These are phyloP conservation scores for Scheffersomyces amazonensis DNA, from an alignment of 805 yeast species.

Conservation along the genomic window DNA sequence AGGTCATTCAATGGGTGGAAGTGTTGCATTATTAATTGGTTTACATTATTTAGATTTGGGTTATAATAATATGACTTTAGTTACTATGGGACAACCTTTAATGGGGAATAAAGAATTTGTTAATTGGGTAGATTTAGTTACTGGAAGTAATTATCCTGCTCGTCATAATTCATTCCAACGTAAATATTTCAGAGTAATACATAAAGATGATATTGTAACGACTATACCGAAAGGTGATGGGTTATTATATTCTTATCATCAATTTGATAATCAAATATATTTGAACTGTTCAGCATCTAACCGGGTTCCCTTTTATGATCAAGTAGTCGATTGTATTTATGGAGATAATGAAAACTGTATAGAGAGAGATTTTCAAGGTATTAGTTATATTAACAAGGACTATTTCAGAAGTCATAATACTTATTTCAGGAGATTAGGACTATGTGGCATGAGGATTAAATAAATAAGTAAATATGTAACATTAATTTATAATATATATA, in stretches of 20 bases:
- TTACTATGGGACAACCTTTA: constrained; percentile 46
- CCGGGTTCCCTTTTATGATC: constrained; percentile 19
- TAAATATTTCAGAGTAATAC: constrained; percentile 23
- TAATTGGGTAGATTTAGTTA: constrained; percentile 29
- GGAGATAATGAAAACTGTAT: constrained; percentile 29
- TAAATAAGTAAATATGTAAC: neutral
- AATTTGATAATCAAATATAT: constrained; percentile 38
- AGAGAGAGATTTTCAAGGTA: constrained; percentile 20
- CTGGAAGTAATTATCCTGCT: constrained; percentile 25
- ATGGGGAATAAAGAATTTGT: constrained; percentile 39
- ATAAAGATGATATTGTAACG: constrained; percentile 21
- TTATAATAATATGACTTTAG: constrained; percentile 24
- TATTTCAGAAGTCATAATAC: constrained; percentile 33
- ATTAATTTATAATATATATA: neutral
- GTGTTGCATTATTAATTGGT: constrained; percentile 35
- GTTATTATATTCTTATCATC: constrained; percentile 20
- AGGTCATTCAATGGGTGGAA: constrained; percentile 41
- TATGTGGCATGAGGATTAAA: constrained; percentile 19
- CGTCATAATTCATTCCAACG: constrained; percentile 16
- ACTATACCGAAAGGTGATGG: constrained; percentile 25
- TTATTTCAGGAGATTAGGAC: constrained; percentile 36
- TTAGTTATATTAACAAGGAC: constrained; percentile 9
- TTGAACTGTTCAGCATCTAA: constrained; percentile 26
- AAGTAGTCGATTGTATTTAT: constrained; percentile 31
- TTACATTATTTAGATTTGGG: constrained; percentile 35